A percentile compares a stretch with the other conserved stretches of the same genome.
Conservation (phyloP, 306 rosid species). For the Sicyos baderoa region DNA sequence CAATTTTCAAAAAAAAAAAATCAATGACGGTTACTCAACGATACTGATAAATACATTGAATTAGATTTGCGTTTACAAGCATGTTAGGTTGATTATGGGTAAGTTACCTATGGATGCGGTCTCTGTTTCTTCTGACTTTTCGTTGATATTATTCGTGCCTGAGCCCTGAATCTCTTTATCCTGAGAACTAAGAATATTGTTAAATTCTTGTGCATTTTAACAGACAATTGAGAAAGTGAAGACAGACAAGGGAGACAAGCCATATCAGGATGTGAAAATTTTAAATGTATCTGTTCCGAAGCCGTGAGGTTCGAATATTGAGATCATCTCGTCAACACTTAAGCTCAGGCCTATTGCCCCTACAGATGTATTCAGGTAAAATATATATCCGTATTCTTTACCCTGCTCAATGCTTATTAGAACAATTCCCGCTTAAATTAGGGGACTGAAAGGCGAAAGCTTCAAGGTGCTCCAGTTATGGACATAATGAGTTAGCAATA, state of each 20-base stretch:
- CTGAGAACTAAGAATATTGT: neutral
- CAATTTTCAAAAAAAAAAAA: too few relatives aligned
- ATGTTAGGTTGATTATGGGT: neutral
- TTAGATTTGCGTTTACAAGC: neutral
- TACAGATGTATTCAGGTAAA: conserved; percentile 21
- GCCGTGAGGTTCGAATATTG: conserved; percentile 33
- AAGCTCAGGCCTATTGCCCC: neutral
- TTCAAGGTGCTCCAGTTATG: neutral
- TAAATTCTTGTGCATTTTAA: conserved; percentile 4
- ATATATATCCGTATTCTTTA: neutral
- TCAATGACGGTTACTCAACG: neutral
- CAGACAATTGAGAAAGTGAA: conserved; percentile 91
- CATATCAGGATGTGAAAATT: conserved; percentile 90
- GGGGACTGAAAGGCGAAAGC: neutral
- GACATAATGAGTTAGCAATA: neutral
- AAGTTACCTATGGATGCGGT: neutral
- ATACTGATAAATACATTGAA: neutral
- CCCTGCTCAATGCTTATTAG: too few relatives aligned
- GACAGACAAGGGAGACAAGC: conserved; percentile 76
- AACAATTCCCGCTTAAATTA: neutral
- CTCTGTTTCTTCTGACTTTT: neutral
- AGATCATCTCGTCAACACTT: neutral
- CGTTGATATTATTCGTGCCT: neutral
- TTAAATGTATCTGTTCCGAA: conserved; percentile 90
- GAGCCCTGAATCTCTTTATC: neutral